phyloP scores from a whole-genome alignment of 495 filamentous ascomycete species.

The Tricharina praecox region DNA sequence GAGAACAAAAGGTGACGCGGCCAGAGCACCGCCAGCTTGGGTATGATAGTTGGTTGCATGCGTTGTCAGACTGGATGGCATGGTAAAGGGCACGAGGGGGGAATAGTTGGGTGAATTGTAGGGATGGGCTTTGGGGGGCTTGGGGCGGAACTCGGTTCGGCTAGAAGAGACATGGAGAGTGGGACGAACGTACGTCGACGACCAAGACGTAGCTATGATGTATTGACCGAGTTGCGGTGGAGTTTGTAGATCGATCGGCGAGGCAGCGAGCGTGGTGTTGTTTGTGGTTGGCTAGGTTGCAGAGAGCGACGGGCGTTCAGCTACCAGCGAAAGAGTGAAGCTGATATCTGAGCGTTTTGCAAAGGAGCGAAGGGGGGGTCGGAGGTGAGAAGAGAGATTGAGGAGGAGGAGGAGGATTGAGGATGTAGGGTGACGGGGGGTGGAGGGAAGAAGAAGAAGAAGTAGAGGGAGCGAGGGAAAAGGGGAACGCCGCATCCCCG shows the following conservation, averaged over 20 bases:
- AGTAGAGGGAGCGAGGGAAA: too few relatives aligned
- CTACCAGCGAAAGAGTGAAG: constrained; percentile 27
- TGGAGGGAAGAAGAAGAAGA: too few relatives aligned
- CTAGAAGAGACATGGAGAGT: neutral
- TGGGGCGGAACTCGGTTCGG: neutral
- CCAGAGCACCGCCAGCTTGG: neutral
- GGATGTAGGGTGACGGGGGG: constrained; percentile 2
- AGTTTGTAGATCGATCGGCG: neutral
- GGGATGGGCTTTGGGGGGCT: neutral
- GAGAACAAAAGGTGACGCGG: neutral
- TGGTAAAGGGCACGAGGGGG: neutral
- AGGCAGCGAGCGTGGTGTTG: neutral
- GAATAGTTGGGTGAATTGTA: neutral
- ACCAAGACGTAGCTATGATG: neutral
- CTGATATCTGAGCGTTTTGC: constrained; percentile 7
- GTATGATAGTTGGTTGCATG: neutral
- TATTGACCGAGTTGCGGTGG: neutral
- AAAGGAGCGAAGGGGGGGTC: constrained; percentile 14
- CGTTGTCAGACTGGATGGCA: neutral
- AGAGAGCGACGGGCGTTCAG: constrained; percentile 11
- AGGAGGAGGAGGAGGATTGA: constrained; percentile 8
- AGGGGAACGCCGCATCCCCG: too few relatives aligned
- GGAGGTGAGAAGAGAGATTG: constrained; percentile 9
- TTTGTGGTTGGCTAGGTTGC: neutral
- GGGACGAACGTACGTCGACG: neutral